Percentiles rank a stretch among this genome's conserved stretches.
Evolutionary conservation across 1,284 basidiomycete genomes (phyloP).

Genomic region (Apiotrichum veenhuisii): DNA sequence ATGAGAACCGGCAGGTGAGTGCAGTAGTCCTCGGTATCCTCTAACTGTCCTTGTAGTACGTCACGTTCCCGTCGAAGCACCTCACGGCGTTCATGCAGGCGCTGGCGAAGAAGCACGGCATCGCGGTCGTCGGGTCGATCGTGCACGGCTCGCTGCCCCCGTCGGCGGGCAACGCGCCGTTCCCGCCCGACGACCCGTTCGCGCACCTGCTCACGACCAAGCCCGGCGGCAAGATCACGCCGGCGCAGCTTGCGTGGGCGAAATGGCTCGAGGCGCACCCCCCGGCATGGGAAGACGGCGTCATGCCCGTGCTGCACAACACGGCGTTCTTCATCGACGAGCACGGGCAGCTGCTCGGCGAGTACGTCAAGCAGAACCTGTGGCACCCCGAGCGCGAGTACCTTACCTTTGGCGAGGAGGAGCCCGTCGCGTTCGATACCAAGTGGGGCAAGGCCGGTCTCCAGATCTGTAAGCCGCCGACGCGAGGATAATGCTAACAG

Average conservation of each 20-base stretch:
- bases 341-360: slow-evolving; percentile 28
- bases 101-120: slow-evolving; percentile 28
- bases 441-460: slow-evolving; percentile 46
- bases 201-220: slow-evolving; percentile 25
- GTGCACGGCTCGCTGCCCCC: slow-evolving; percentile 30
- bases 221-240: slow-evolving; percentile 2
- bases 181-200: slow-evolving; percentile 31
- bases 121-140: slow-evolving; percentile 42
- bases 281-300: background rate
- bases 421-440: slow-evolving; percentile 41
- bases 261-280: slow-evolving; percentile 28
- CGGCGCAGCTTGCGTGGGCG: slow-evolving; percentile 25
- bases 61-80: slow-evolving; percentile 34
- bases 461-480: slow-evolving; percentile 37
- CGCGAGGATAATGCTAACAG: background rate
- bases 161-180: slow-evolving; percentile 2
- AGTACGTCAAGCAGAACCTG: slow-evolving; percentile 47
- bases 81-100: slow-evolving; percentile 26
- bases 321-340: slow-evolving; percentile 46
- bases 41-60: slow-evolving; percentile 28
- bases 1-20: slow-evolving; percentile 40
- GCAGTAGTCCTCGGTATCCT: background rate
- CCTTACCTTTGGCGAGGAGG: slow-evolving; percentile 35
- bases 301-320: slow-evolving; percentile 24
- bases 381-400: slow-evolving; percentile 50